Conservation (phyloP, 169 alveolate genomes). For the Ichthyophthirius multifiliis region DNA sequence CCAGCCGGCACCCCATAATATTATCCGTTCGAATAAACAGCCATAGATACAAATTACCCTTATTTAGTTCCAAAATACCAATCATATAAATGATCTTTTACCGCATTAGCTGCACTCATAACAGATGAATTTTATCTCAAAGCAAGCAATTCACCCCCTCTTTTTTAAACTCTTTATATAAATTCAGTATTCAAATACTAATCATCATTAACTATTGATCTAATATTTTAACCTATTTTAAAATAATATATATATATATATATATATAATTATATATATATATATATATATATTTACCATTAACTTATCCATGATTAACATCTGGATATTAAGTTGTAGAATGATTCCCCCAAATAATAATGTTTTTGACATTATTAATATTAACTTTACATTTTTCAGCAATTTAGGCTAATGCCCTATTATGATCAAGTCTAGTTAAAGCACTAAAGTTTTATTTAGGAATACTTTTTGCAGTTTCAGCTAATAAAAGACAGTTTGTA, state of each 20-base stretch:
- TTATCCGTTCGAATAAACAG: conserved; percentile 28
- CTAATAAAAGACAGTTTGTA: conserved; percentile 74
- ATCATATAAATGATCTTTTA: conserved; percentile 28
- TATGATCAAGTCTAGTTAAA: conserved; percentile 81
- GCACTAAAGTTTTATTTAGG: conserved; percentile 75
- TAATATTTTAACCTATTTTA: neutral
- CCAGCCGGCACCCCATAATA: conserved; percentile 69
- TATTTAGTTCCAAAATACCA: conserved; percentile 20
- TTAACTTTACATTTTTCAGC: conserved; percentile 26
- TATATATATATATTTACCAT: conserved; percentile 14
- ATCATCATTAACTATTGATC: conserved; percentile 25
- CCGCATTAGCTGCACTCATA: conserved; percentile 49
- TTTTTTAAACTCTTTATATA: conserved; percentile 28
- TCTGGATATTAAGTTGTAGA: conserved; percentile 69
- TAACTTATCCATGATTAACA: conserved; percentile 52
- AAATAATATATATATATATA: neutral
- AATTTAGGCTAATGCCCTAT: conserved; percentile 61
- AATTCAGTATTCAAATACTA: conserved; percentile 26
- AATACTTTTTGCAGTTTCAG: conserved; percentile 69
- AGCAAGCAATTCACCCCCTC: conserved; percentile 50
- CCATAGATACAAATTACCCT: conserved; percentile 2
- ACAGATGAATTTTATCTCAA: conserved; percentile 41
- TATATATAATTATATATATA: neutral
- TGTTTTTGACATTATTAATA: conserved; percentile 27
- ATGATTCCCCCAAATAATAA: conserved; percentile 76